Base-by-base conservation (phyloP, 1,284 basidiomycete genomes). In the Wolfiporia cocos region DNA sequence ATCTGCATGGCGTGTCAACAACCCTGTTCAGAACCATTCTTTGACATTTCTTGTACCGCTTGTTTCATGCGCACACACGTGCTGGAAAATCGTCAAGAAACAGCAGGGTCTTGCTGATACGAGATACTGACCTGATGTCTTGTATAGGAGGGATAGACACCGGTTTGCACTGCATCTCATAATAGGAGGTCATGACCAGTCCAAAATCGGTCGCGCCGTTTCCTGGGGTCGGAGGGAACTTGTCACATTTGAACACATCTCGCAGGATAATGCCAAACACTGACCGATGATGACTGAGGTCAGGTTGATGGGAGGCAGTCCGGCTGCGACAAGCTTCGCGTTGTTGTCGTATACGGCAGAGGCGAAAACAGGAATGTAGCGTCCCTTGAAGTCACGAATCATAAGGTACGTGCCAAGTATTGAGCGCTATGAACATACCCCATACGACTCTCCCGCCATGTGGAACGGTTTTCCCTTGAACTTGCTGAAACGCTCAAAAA, bases 321-420 rank as follows among this genome's bases (percentile, higher is more conserved):
- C 85, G 0, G 68, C 71, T 12, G 73, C 66, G 12, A 71, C 59
- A 11, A 86, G 67, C 22, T 61, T 57, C 4, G 71, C 64, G 58
- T 94, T 93, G 49, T 87, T 81, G 60, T 93, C 90, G 33, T 84
- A 80, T 0, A 94, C 76, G 14, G 78, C 76, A 1, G 85, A 69
- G 0, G 90, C 92, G 50, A 90, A 93, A 4, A 91, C 66, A 2
- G 91, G 91, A 6, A 93, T 69, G 61, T 91, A 92, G 18, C 88
- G 78, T 3, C 91, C 90, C 79, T 85, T 30, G 9, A 17, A 36
- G 17, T 11, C 20, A 10, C 9, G 9, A n/a, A 20, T 11, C 11
- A 24, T 40, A 2, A 7, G 12, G 19, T 10, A 3, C 18, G 6
- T 15, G 1, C 37, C 17, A 14, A 15, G 1, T 9, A 26, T 5